These are phyloP conservation scores for Verticillium tricorpus DNA, from an alignment of 2,329 filamentous ascomycete species.

Conservation along the genomic window DNA sequence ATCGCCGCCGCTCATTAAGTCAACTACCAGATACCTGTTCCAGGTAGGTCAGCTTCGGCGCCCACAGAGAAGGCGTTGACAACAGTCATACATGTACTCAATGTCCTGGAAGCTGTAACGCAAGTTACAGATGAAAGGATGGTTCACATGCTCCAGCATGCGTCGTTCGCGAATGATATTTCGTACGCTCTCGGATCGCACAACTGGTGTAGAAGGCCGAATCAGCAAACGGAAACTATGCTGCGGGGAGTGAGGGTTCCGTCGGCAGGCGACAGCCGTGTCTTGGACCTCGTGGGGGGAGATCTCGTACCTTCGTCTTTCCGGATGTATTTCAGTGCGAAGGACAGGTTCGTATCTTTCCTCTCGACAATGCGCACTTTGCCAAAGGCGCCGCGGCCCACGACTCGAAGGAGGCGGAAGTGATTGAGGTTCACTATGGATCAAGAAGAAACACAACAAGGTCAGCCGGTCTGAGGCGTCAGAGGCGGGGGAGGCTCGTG, in stretches of 20 bases:
- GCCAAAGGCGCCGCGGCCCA: conserved; percentile 96
- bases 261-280: neutral
- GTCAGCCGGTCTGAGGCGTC: neutral
- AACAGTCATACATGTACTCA: conserved; percentile 79
- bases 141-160: conserved; percentile 97
- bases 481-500: neutral
- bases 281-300: neutral
- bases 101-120: conserved; percentile 99
- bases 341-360: conserved; percentile 90
- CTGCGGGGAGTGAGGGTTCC: neutral
- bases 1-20: conserved; percentile 97
- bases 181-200: conserved; percentile 93
- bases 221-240: conserved; percentile 4
- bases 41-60: conserved; percentile 20
- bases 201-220: conserved; percentile 52
- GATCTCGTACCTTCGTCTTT: conserved; percentile 83
- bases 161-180: conserved; percentile 97
- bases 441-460: conserved; percentile 13
- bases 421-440: conserved; percentile 87
- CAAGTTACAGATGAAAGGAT: conserved; percentile 96
- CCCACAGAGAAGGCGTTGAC: conserved; percentile 29
- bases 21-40: conserved; percentile 90
- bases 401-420: conserved; percentile 89
- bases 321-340: conserved; percentile 95
- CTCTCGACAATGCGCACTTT: conserved; percentile 98